phyloP scores from a whole-genome alignment of 495 filamentous ascomycete genomes.

The Stereocaulon alpinum region DNA sequence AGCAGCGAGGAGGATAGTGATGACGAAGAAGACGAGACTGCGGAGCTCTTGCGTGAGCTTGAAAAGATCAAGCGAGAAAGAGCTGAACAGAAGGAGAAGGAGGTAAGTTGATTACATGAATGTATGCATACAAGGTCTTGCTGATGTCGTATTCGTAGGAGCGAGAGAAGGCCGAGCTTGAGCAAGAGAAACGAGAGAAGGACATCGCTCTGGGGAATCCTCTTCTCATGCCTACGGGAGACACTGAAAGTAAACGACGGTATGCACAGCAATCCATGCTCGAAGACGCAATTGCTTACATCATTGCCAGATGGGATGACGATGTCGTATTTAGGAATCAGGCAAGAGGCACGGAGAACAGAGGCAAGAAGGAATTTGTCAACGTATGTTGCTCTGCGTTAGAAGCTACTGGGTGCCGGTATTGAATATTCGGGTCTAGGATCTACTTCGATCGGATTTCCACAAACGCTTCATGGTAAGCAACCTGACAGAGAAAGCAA shows the following conservation, averaged over 20 bases:
- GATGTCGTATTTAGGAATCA: conserved; percentile 99
- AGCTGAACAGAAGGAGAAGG: conserved; percentile 71
- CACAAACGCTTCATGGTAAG: conserved; percentile 95
- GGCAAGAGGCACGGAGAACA: conserved; percentile 86
- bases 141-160: conserved; percentile 39
- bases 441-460: conserved; percentile 89
- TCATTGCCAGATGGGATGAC: conserved; percentile 73
- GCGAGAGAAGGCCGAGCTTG: conserved; percentile 60
- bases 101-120: conserved; percentile 38
- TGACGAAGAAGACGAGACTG: conserved; percentile 82
- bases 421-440: conserved; percentile 40
- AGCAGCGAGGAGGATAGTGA: conserved; percentile 68
- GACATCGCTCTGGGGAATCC: conserved; percentile 93
- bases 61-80: conserved; percentile 91
- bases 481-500: neutral
- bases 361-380: conserved; percentile 88
- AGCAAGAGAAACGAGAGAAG: conserved; percentile 71
- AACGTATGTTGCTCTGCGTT: conserved; percentile 50
- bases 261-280: conserved; percentile 7
- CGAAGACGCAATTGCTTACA: conserved; percentile 24
- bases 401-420: neutral
- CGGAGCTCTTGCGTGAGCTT: conserved; percentile 80
- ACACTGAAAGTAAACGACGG: conserved; percentile 63
- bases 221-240: conserved; percentile 61
- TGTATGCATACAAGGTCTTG: neutral